Base-by-base conservation (phyloP, 1,139 yeast species). In the Scheffersomyces illinoinensis region DNA sequence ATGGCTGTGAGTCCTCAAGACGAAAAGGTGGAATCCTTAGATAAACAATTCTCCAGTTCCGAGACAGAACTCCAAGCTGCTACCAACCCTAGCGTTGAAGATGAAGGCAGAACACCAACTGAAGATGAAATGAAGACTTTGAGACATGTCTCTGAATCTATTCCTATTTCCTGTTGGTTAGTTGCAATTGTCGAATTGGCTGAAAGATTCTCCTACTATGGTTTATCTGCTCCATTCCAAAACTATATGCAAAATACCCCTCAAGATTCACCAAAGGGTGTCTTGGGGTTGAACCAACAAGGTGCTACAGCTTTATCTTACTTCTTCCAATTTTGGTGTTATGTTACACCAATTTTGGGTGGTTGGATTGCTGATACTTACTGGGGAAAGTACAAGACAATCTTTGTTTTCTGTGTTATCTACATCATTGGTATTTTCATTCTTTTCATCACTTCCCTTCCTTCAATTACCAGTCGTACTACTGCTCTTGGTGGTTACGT, bases 141-240 rank as follows among this genome's bases (percentile, higher is more conserved):
- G 62, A 73, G 81, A 68, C 83, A 78, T 63, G 79, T 80, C 39
- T 68, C 80, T 20, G 83, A 77, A 58, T 62, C 60, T 21, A 78
- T 80, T 58, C 84, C 84, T 33, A 52, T 71, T 33, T 69, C 78
- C 54, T 87, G 91, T 65, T 91, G 90, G 87, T 79, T 89, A 59
- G 90, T 91, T 56, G 93, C 95, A 47, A 64, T 90, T 55, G 91
- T 91, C 51, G 97, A 91, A 73, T 84, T 91, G 64, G 86, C 93
- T 52, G 97, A 91, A 74, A 84, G 97, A 67, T 91, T 91, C 72
- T 83, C 95, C n/a, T 91, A 87, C 79, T 91, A 90, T 68, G 96
- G 96, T 69, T 78, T 90, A 59, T 81, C 88, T 55, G 89, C 91
- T 61, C 89, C 92, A 21, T 86, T 90, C 77, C 89, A 87, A 73